Conservation (phyloP, 441 rosid genomes). For the Macaranga tanarius region DNA sequence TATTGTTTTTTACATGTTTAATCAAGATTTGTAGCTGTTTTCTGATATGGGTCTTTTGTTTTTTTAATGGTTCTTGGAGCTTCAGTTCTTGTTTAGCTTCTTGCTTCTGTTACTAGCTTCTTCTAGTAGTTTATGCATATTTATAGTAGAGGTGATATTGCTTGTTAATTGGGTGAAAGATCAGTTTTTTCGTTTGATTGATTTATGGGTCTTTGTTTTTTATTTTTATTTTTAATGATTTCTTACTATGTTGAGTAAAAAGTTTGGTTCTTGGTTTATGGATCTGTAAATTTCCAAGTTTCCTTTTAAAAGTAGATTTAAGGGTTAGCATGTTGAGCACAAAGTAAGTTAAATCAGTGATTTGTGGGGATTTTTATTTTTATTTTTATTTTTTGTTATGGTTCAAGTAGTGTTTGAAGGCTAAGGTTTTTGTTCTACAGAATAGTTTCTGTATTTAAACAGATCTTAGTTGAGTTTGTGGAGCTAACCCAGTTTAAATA, state of each 20-base stretch:
- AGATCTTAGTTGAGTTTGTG: not conserved
- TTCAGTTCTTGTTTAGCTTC: not conserved
- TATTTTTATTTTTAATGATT: too few relatives aligned
- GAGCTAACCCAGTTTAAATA: conserved; percentile 10
- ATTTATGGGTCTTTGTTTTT: not conserved
- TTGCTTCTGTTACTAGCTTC: not conserved
- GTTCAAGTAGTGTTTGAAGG: not conserved
- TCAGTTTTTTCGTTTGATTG: not conserved
- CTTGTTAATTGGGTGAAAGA: not conserved
- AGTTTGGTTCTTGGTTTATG: conserved; percentile 9
- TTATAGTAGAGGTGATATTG: conserved; percentile 2
- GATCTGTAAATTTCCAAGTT: not conserved
- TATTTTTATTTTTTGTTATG: not conserved
- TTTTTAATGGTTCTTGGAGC: not conserved
- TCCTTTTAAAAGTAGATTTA: not conserved
- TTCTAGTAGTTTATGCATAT: not conserved
- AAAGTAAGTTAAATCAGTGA: not conserved
- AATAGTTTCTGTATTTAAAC: not conserved
- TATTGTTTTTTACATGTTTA: too few relatives aligned
- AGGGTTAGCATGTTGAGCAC: not conserved
- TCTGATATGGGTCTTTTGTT: not conserved
- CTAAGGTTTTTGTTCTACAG: not conserved
- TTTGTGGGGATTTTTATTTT: not conserved
- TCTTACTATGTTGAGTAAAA: not conserved
- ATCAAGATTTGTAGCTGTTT: too few relatives aligned